Evolutionary conservation across 2,329 filamentous ascomycete species (phyloP).

Genomic region (Venturiaceae sp.): DNA sequence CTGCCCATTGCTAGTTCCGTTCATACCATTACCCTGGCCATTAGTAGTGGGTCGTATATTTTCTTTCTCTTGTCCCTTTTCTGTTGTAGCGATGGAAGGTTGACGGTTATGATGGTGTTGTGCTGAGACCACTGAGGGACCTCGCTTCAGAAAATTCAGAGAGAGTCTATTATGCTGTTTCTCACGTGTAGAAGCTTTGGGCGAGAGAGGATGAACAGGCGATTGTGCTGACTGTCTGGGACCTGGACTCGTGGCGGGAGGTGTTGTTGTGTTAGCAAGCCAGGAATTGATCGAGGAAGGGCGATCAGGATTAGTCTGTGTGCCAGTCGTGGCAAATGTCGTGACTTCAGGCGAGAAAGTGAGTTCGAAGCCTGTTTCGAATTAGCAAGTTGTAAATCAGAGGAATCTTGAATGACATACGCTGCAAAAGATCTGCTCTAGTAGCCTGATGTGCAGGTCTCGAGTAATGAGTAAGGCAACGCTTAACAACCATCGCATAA

Average conservation of each 20-base stretch:
- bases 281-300: slow-evolving; percentile 17
- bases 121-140: not conserved
- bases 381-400: slow-evolving; percentile 12
- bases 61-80: slow-evolving; percentile 20
- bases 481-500: slow-evolving; percentile 79
- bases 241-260: not conserved
- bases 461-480: slow-evolving; percentile 62
- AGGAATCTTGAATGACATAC: slow-evolving; percentile 38
- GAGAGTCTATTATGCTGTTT: not conserved
- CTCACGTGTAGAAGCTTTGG: not conserved
- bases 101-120: not conserved
- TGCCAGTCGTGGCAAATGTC: slow-evolving; percentile 23
- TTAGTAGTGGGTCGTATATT: slow-evolving; percentile 27
- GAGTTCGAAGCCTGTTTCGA: slow-evolving; percentile 31
- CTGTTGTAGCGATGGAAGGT: not conserved
- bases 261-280: slow-evolving; percentile 4
- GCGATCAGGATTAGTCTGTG: slow-evolving; percentile 21
- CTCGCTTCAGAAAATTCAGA: not conserved
- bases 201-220: not conserved
- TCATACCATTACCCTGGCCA: slow-evolving; percentile 18
- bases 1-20: not conserved
- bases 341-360: slow-evolving; percentile 34
- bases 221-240: not conserved
- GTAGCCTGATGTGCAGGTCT: slow-evolving; percentile 53
- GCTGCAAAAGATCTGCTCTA: slow-evolving; percentile 49